Conservation (phyloP, 257 asterid genomes). For the Solanum rostratum region DNA sequence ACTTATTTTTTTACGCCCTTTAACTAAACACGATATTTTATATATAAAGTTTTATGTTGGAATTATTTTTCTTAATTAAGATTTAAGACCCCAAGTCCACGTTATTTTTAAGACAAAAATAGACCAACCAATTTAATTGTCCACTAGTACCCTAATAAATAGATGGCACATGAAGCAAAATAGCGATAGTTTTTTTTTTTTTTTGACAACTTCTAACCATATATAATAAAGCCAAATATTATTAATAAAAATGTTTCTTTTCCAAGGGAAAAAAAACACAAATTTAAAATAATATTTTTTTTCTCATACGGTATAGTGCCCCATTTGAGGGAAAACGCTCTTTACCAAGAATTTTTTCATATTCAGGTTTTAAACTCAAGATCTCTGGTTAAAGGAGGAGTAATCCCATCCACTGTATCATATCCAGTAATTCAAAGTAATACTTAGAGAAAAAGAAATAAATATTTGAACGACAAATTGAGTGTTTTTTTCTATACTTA, state of each 20-base stretch:
- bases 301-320: no score
- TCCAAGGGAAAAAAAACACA: background rate
- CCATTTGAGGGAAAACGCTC: no score
- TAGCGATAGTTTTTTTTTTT: no score
- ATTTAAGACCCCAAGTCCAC: background rate
- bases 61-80: background rate
- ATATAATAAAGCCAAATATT: background rate
- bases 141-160: background rate
- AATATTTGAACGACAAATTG: no score
- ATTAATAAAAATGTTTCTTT: background rate
- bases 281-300: background rate
- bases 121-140: background rate
- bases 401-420: no score
- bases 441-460: no score
- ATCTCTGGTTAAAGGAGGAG: no score
- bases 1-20: background rate
- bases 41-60: background rate
- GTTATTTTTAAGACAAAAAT: background rate
- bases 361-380: no score
- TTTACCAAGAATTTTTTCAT: no score
- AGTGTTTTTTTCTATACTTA: no score
- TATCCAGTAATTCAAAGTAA: no score
- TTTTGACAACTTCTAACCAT: background rate
- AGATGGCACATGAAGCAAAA: background rate
- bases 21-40: background rate